These are phyloP conservation scores for Zygotorulaspora danielsina DNA, from an alignment of 805 yeast genomes.

Conservation along the genomic window DNA sequence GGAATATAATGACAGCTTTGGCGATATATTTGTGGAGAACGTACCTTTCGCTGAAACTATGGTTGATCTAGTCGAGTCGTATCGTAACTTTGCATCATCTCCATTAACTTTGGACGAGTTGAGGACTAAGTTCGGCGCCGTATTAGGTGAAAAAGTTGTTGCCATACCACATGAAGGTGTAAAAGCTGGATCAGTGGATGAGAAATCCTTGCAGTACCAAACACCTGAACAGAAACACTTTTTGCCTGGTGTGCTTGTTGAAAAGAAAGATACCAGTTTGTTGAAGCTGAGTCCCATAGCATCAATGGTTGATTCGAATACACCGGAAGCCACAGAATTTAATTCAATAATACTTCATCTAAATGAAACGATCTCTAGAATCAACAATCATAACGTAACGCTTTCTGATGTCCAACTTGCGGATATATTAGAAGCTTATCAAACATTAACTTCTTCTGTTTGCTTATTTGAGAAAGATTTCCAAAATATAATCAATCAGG, in stretches of 20 bases:
- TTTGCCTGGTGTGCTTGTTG: background rate
- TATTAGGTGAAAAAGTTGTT: constrained; percentile 21
- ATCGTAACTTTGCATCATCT: constrained; percentile 20
- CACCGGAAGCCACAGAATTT: constrained; percentile 13
- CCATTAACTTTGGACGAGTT: constrained; percentile 23
- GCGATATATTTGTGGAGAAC: constrained; percentile 56
- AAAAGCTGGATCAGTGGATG: constrained; percentile 6
- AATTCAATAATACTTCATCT: constrained; percentile 28
- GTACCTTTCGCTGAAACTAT: constrained; percentile 60
- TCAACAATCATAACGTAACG: constrained; percentile 37
- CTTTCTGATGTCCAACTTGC: constrained; percentile 21
- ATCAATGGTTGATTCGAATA: background rate
- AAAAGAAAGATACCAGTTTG: constrained; percentile 3
- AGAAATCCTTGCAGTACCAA: constrained; percentile 3
- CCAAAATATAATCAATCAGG: constrained; percentile 14
- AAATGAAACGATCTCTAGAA: constrained; percentile 33
- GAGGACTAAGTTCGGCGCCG: constrained; percentile 24
- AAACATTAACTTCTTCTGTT: constrained; percentile 15
- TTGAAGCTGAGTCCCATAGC: constrained; percentile 9
- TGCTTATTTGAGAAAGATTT: constrained; percentile 16
- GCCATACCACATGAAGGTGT: constrained; percentile 19
- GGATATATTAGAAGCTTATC: constrained; percentile 16
- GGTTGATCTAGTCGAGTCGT: constrained; percentile 47
- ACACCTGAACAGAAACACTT: background rate
- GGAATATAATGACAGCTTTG: constrained; percentile 49